Evolutionary conservation across 2,329 filamentous ascomycete genomes (phyloP), one percentile per base, ranked within the genome.

Genomic region (Colletotrichum orbiculare): DNA sequence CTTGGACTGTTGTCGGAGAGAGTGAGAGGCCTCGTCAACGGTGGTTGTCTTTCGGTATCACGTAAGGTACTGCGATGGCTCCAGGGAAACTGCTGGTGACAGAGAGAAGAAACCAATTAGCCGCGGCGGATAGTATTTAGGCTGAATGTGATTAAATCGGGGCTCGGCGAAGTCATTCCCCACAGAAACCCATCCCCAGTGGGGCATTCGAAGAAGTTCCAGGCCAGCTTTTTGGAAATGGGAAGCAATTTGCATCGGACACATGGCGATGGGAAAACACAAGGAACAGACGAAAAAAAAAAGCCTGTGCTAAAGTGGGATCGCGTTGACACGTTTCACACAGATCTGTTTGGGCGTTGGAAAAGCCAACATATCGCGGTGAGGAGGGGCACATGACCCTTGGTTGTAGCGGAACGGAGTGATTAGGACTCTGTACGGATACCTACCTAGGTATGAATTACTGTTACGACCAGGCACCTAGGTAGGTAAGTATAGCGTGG

Each of bases 61-160:
- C 25, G 25, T 25, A 25, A 25, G 25, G 25, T 5, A 25, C 25
- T 4, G 25, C 25, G 25, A 25, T 25, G 25, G 25, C 42, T 62
- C 13, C 47, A 46, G 10, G 39, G 33, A 57, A 57, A 41, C 5
- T 13, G 35, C 42, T 56, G 41, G 33, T 17, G 58, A 56, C 42
- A 46, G 57, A 52, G 45, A 64, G 57, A 64, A 54, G 49, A 54
- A 49, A 43, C 60, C 64, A 54, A 67, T 67, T 66, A 67, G 57
- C 66, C 66, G 57, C 63, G 34, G 45, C 48, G 41, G 34, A 62
- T 37, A 41, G 53, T 11, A 48, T 66, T 67, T 53, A 67, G 66
- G 66, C 63, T 67, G 63, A 67, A 67, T 63, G 38, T 15, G 34
- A 59, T 57, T 49, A 56, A 55, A 49, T 53, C 48, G 64, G 62